Evolutionary conservation across 495 filamentous ascomycete genomes (phyloP), one percentile per base, ranked within the genome.

Genomic region (Penicillium herquei): DNA sequence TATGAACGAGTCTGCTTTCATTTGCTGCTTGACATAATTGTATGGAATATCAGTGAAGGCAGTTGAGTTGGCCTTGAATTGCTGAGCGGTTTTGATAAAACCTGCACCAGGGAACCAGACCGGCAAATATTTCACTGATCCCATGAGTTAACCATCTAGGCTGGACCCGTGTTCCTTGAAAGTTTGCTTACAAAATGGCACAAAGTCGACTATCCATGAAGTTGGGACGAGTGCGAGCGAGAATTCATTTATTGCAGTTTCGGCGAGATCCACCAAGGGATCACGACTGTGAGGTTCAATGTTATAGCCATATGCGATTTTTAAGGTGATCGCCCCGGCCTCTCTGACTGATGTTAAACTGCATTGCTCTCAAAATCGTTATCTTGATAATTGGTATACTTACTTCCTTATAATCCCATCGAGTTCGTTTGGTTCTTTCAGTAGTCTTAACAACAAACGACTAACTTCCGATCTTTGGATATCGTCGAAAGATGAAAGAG

Each of bases 261-360:
- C 68, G 0, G 66, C 70, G 21, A 78, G 37, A 17, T 74, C 50
- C 3, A 84, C 68, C 1, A 84, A 57, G 34, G 69, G 70, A 56
- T 84, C 81, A 0, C 37, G 26, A n/a, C 49, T 49, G 37, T 71
- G 62, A 1, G 70, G 58, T 41, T 81, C 75, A 6, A 73, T 66
- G 0, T 64, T 78, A 49, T 84, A 82, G 12, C 77, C 79, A 48
- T 82, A 84, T 3, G 63, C 59, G 5, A 80, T 69, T 31, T 80
- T 77, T 0, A 82, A 56, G 7, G 81, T 77, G 6, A 79, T 53
- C 0, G 68, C 67, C 3, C 72, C 79, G 6, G 73, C 68, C 34
- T 71, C 65, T 14, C 68, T 77, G 30, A 16, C 3, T 0, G 0
- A 21, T 10, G 34, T 53, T 46, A 61, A 35, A 39, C 6, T 14